These are phyloP conservation scores for Fusarium succisae DNA, from an alignment of 2,329 filamentous ascomycete species.

Conservation along the genomic window DNA sequence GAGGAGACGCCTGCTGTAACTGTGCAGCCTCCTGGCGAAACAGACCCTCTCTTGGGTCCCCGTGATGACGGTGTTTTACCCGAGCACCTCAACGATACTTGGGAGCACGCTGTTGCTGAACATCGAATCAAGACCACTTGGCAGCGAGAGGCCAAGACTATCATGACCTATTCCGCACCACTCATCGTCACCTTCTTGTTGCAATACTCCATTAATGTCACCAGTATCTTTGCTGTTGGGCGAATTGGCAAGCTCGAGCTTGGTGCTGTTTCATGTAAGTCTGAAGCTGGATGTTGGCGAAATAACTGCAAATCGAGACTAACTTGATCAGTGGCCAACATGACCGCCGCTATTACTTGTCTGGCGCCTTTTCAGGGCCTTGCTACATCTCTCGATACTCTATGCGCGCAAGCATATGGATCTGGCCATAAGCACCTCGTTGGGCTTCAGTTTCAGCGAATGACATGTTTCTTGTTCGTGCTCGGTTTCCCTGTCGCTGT, in stretches of 20 bases:
- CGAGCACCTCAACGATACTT: constrained; percentile 74
- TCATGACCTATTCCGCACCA: constrained; percentile 75
- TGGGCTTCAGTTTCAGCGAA: constrained; percentile 81
- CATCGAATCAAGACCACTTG: constrained; percentile 90
- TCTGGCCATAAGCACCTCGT: constrained; percentile 90
- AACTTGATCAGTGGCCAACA: constrained; percentile 59
- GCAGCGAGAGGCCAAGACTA: constrained; percentile 86
- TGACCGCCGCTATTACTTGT: constrained; percentile 83
- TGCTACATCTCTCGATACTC: constrained; percentile 88
- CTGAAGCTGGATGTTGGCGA: background rate
- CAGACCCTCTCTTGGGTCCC: constrained; percentile 52
- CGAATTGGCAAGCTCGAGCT: constrained; percentile 73
- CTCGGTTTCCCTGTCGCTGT: constrained; percentile 77
- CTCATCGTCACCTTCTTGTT: constrained; percentile 77
- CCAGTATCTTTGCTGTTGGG: constrained; percentile 81
- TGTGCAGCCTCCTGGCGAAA: constrained; percentile 53
- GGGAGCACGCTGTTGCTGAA: constrained; percentile 84
- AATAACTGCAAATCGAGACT: background rate
- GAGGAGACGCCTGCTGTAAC: constrained; percentile 51
- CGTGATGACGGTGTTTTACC: constrained; percentile 54
- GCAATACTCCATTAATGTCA: constrained; percentile 86
- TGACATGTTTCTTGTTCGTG: constrained; percentile 79
- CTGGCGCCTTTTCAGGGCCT: constrained; percentile 85
- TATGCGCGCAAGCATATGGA: constrained; percentile 94
- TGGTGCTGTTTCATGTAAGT: constrained; percentile 55